phyloP scores from a whole-genome alignment of 192 early-diverging fungal genomes.

The Gryganskiella cystojenkinii region DNA sequence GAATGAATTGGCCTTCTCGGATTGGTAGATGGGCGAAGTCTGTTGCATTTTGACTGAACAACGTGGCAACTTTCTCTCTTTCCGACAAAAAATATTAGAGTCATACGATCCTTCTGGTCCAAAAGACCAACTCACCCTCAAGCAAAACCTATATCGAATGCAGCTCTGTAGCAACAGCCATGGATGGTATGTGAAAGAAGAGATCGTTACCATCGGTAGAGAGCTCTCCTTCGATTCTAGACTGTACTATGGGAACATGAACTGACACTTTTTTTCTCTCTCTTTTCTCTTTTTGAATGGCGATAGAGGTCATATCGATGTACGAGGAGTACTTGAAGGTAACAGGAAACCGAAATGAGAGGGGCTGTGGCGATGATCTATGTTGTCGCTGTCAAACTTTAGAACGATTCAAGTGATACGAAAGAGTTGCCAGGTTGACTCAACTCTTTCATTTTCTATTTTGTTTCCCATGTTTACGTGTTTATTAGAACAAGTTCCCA shows the following conservation, averaged over 20 bases:
- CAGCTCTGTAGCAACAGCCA: constrained; percentile 40
- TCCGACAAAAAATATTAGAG: constrained; percentile 17
- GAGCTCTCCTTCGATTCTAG: no score
- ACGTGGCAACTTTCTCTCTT: not conserved
- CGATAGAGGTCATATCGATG: constrained; percentile 44
- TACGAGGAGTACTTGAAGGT: constrained; percentile 50
- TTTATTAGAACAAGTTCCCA: constrained; percentile 44
- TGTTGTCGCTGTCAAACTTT: not conserved
- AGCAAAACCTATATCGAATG: constrained; percentile 54
- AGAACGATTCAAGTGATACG: not conserved
- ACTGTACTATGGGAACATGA: no score
- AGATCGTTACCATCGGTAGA: no score
- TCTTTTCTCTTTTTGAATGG: not conserved
- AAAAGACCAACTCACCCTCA: constrained; percentile 36
- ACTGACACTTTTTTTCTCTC: not conserved
- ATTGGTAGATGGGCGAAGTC: no score
- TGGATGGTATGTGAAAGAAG: constrained; percentile 31
- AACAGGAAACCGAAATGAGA: not conserved
- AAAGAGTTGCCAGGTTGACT: not conserved
- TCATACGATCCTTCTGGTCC: constrained; percentile 49
- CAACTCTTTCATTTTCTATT: not conserved
- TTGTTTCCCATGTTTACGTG: not conserved
- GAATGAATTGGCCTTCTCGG: no score
- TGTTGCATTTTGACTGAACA: not conserved
- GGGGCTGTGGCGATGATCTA: no score